Base-by-base conservation (phyloP, 352 stramenopile genomes). In the Plasmopara muralis region DNA sequence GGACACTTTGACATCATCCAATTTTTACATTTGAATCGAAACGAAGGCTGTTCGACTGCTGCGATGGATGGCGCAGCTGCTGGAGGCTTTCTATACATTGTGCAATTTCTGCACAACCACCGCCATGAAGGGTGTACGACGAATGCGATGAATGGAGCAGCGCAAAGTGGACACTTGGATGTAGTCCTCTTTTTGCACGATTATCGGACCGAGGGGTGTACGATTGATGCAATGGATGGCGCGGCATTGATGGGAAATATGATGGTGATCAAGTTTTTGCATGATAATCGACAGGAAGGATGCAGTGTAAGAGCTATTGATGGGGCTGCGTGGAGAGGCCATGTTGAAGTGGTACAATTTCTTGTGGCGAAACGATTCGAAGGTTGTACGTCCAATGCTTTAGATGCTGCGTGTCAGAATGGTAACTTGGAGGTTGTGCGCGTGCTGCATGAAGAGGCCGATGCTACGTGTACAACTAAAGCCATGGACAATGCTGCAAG, bases 401-500 rank as follows among this genome's bases (percentile, higher is more conserved):
- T 73, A 33, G 58, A 72, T 45, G 50, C 48, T 31, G 67, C 67
- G 3, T 57, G 57, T 18, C 57, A 70, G 55, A 61, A 66, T 55
- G 67, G 60, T 3, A 61, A 66, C 45, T 9, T 70, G 20, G 34
- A 68, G 10, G 63, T 70, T 6, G 53, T 68, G 4, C 38, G 38
- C 6, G 56, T 67, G 8, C 53, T 72, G 5, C 61, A 73, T 20
- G 57, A 68, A 10, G 29, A 60, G 12, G 53, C 51, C 43, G 15
- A 20, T 3, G 50, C 28, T 39, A 20, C 35, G 6, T 70, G 61
- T n/a, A 67, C 64, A 7, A 63, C 52, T 7, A 44, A 34, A 29
- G 65, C 66, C 3, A 72, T 77, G 68, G 64, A 77, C 42, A 60
- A 30, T 37, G 64, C 61, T 35, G 68, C 64, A n/a, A 58, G 47